A percentile compares a stretch with the other conserved stretches of the same genome.
Evolutionary conservation across 108 stramenopile genomes (phyloP).

Genomic region (Pseudonitzschia multiseries): DNA sequence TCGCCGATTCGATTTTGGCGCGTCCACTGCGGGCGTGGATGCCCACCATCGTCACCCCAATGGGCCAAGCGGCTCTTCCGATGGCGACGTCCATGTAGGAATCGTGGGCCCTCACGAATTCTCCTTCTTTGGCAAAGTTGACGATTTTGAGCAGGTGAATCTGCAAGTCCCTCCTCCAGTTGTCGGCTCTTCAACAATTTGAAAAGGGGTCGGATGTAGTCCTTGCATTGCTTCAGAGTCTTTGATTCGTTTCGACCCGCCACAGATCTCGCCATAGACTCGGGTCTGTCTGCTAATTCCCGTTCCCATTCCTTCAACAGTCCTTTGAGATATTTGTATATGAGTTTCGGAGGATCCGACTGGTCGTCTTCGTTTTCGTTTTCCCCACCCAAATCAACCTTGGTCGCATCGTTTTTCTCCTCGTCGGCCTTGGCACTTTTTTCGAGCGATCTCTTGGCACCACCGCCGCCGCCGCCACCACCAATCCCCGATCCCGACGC

Average conservation of each 20-base stretch:
- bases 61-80: slow-evolving; percentile 98
- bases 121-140: slow-evolving; percentile 79
- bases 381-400: background rate
- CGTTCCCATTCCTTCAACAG: slow-evolving; percentile 89
- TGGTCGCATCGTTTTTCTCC: background rate
- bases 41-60: slow-evolving; percentile 98
- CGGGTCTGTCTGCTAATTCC: slow-evolving; percentile 69
- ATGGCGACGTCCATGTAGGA: slow-evolving; percentile 93
- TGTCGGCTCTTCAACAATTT: slow-evolving; percentile 69
- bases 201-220: slow-evolving; percentile 94
- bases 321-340: slow-evolving; percentile 83
- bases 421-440: slow-evolving; percentile 1
- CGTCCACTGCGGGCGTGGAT: slow-evolving; percentile 96
- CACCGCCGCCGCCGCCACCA: too few species aligned
- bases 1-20: slow-evolving; percentile 89
- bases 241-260: slow-evolving; percentile 88
- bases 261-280: slow-evolving; percentile 54
- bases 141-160: slow-evolving; percentile 83
- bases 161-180: slow-evolving; percentile 54
- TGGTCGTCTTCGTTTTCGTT: slow-evolving; percentile 26
- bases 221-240: slow-evolving; percentile 93
- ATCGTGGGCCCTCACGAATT: slow-evolving; percentile 95
- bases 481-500: background rate
- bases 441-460: background rate
- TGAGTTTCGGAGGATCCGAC: slow-evolving; percentile 59